Evolutionary conservation across 371 early-diverging fungal genomes (phyloP).

Genomic region (Apophysomyces ossiformis): DNA sequence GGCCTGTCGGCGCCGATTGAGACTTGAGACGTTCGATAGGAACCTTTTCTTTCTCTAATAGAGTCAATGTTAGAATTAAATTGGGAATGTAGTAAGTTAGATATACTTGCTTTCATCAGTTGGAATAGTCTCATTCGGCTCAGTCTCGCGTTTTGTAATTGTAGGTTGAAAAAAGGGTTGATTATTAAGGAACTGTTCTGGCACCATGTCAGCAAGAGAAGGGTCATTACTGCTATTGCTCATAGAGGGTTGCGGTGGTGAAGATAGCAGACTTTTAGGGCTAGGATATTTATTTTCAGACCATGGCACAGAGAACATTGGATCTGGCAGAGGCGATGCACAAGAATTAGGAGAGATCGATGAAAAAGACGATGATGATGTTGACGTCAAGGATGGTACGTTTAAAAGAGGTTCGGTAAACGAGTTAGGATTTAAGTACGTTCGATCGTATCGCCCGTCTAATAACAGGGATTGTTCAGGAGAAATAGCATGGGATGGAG

Average conservation of each 20-base stretch:
- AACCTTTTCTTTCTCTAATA: conserved; percentile 34
- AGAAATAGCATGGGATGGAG: conserved; percentile 13
- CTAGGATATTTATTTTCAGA: conserved; percentile 3
- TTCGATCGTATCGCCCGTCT: conserved; percentile 4
- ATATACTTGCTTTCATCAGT: conserved; percentile 8
- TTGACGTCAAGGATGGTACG: background rate
- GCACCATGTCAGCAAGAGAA: conserved; percentile 17
- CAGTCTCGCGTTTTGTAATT: conserved; percentile 6
- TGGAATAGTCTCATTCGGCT: background rate
- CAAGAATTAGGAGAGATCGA: conserved; percentile 10
- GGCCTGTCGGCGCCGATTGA: conserved; percentile 19
- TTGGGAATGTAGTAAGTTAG: background rate
- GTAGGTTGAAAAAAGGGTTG: conserved; percentile 9
- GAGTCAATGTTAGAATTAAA: background rate
- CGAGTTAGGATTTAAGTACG: background rate
- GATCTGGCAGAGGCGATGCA: background rate
- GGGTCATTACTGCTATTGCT: conserved; percentile 12
- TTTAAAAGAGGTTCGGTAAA: conserved; percentile 1
- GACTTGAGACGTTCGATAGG: conserved; percentile 47
- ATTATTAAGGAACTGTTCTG: conserved; percentile 8
- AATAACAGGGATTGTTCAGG: background rate
- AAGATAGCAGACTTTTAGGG: conserved; percentile 2
- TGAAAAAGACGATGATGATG: conserved; percentile 6
- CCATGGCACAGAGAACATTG: background rate
- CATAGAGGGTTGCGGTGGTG: background rate